These are phyloP conservation scores for Yamadazyma tumulicola DNA, from an alignment of 805 yeast genomes.

Conservation along the genomic window DNA sequence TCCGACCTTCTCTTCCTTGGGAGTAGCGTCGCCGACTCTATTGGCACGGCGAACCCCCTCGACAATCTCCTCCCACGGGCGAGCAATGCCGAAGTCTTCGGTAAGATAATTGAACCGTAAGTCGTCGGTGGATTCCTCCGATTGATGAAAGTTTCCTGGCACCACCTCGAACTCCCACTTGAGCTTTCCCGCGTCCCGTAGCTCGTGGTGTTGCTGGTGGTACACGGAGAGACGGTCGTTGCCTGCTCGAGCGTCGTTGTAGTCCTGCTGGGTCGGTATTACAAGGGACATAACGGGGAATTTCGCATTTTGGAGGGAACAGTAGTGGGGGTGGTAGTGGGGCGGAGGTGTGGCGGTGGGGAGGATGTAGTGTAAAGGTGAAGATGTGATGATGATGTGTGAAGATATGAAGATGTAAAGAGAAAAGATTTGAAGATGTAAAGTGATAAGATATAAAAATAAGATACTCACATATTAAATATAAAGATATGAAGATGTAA, in stretches of 20 bases:
- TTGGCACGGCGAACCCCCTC: too few species aligned
- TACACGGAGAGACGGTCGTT: constrained; percentile 15
- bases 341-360: too few species aligned
- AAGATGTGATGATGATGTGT: too few species aligned
- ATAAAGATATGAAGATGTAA: too few species aligned
- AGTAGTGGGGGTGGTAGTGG: too few species aligned
- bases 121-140: constrained; percentile 45
- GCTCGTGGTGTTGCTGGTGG: constrained; percentile 6
- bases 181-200: constrained; percentile 11
- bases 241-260: constrained; percentile 31
- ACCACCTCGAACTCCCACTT: constrained; percentile 47
- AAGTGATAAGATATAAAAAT: too few species aligned
- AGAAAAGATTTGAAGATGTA: too few species aligned
- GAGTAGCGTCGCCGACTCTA: constrained; percentile 26
- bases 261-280: constrained; percentile 30
- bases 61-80: constrained; percentile 40
- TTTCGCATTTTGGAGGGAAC: background rate
- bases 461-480: too few species aligned
- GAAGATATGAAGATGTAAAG: too few species aligned
- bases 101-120: constrained; percentile 38
- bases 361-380: too few species aligned
- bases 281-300: constrained; percentile 20
- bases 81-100: constrained; percentile 42
- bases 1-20: too few species aligned
- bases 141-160: constrained; percentile 48